Evolutionary conservation across 2,329 filamentous ascomycete species (phyloP).

Genomic region (Trichophyton rubrum): DNA sequence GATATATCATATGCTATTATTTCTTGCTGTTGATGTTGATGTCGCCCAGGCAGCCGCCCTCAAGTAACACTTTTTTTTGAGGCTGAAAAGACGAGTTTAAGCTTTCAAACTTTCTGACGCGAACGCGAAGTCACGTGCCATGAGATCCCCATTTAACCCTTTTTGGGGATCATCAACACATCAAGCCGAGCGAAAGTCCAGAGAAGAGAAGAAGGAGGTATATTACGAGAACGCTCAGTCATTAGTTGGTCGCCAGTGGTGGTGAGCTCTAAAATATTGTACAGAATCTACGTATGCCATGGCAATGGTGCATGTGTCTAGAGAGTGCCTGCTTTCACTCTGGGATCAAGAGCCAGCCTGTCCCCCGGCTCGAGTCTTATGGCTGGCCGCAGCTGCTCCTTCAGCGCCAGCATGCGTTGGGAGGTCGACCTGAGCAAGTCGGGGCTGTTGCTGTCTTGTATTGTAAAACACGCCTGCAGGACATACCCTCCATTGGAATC

Average conservation of each 20-base stretch:
- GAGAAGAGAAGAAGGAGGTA: neutral
- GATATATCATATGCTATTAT: neutral
- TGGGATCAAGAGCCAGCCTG: constrained; percentile 47
- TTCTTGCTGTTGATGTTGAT: too few relatives aligned
- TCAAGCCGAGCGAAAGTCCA: neutral
- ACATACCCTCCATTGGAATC: constrained; percentile 47
- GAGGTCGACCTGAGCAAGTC: constrained; percentile 43
- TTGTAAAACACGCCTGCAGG: constrained; percentile 45
- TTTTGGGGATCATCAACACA: neutral
- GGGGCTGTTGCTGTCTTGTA: constrained; percentile 44
- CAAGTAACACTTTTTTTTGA: neutral
- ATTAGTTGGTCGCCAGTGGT: neutral
- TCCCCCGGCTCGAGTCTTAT: constrained; percentile 47
- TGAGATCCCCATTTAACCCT: constrained; percentile 1
- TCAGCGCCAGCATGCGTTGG: constrained; percentile 43
- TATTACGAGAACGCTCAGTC: neutral
- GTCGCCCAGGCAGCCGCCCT: too few relatives aligned
- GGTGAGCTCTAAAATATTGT: neutral
- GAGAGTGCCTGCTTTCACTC: constrained; percentile 37
- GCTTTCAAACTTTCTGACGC: neutral
- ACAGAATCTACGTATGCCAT: neutral
- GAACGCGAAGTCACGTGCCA: constrained; percentile 1
- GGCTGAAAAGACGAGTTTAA: neutral
- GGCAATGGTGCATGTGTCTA: neutral
- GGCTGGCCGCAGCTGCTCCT: constrained; percentile 42